Evolutionary conservation across 75 land plant genomes (phyloP), one percentile per base, ranked within the genome.

Genomic region (Pseudotsuga menziesii): DNA sequence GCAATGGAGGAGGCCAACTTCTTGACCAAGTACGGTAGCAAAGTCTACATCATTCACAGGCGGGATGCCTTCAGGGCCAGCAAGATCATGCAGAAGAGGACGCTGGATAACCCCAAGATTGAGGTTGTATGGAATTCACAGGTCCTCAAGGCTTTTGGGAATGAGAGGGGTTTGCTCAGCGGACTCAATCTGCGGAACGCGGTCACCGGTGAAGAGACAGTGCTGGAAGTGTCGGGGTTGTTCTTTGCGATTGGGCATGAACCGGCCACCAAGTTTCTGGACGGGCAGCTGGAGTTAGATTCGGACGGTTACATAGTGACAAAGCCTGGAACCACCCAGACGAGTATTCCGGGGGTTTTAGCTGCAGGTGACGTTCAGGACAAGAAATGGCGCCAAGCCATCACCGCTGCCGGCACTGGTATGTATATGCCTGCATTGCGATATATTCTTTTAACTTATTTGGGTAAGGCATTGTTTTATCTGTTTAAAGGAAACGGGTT

Each of bases 331-430:
- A 90, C 95, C 5, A 94, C 99, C 11, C 85, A 84, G 72, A 96
- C 99, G 32, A 96, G 90, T 69, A 85, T 94, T 3, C 83, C 78
- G 7, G 93, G 99, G 12, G 58, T 94, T 91, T 29, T 96, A 92
- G 98, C 98, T 17, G 99, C 98, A 35, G 99, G 99, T 1, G 99
- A 96, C 78, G 99, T 96, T 32, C 99, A 96, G 83, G 99, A 96
- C 58, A 96, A 94, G 89, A 96, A 96, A 81, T 96, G 88, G 69
- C 81, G 99, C 63, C 99, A 96, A 76, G 99, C 99, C 1, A 77
- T 96, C 36, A 96, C 99, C 25, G 98, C 99, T 52, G 99, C 99
- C 20, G 99, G 99, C 39, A 87, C 98, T 69, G 99, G 97, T 94
- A 25, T 75, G 48, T 44, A 44, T 44, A 44, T 44, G 7, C 8